phyloP scores from a whole-genome alignment of 2,329 filamentous ascomycete species.

The Colletotrichum aenigma region DNA sequence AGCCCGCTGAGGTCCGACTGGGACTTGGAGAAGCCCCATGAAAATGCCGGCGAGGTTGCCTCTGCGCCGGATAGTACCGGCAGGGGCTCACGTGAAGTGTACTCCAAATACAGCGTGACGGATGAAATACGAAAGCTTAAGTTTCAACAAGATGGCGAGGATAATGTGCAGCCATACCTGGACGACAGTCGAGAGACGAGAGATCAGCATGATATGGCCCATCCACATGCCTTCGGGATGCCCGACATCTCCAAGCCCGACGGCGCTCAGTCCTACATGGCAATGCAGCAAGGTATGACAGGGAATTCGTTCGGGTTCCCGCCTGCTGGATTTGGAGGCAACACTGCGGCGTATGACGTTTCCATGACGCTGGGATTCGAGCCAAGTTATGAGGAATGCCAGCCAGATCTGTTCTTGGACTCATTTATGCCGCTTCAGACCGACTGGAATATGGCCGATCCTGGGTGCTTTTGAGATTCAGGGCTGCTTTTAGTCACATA shows the following conservation, averaged over 20 bases:
- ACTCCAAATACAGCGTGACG: slow-evolving; percentile 17
- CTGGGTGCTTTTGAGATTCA: neutral
- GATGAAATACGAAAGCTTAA: slow-evolving; percentile 16
- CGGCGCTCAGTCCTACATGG: neutral
- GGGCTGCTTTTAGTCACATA: neutral
- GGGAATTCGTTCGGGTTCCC: neutral
- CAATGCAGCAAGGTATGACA: neutral
- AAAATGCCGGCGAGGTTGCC: neutral
- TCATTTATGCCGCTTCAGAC: slow-evolving; percentile 4
- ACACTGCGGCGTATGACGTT: neutral
- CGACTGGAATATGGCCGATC: slow-evolving; percentile 1
- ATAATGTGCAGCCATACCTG: neutral
- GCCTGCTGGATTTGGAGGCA: neutral
- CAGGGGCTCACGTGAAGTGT: neutral
- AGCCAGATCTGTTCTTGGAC: slow-evolving; percentile 6
- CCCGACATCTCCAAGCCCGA: neutral
- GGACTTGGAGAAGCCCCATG: neutral
- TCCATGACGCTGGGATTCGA: slow-evolving; percentile 11
- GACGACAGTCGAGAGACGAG: neutral
- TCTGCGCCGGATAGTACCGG: neutral
- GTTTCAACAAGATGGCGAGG: slow-evolving; percentile 5
- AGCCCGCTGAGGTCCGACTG: slow-evolving; percentile 2
- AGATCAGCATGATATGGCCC: neutral
- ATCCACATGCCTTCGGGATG: neutral
- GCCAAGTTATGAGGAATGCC: slow-evolving; percentile 5